Conservation (phyloP, 1,284 basidiomycete genomes). For the Xerocomus cyaneibrunnescens region DNA sequence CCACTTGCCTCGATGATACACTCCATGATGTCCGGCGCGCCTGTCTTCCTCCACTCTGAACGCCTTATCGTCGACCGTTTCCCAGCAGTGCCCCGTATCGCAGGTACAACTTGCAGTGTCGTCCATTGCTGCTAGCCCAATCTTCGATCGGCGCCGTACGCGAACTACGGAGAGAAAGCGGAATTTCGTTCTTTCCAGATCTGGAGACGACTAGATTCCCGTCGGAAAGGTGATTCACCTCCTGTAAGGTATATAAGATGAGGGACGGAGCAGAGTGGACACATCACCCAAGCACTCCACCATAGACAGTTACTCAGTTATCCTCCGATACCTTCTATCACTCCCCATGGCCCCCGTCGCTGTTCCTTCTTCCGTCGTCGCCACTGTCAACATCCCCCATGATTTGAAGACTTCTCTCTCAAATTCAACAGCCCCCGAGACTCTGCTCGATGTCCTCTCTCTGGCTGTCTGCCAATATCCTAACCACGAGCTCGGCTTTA, state of each 20-base stretch:
- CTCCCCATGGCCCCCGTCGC: conserved; percentile 18
- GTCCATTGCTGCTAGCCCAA: conserved; percentile 4
- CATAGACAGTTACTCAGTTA: conserved; percentile 1
- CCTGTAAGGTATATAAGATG: conserved; percentile 15
- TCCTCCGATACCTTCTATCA: not conserved
- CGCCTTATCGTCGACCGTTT: conserved; percentile 7
- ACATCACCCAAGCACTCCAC: not conserved
- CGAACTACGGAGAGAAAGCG: conserved; percentile 6
- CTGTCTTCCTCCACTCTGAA: not conserved
- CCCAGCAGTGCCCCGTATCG: conserved; percentile 1
- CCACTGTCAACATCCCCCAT: conserved; percentile 6
- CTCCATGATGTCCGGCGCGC: not conserved
- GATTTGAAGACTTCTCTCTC: conserved; percentile 17
- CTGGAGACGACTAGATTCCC: conserved; percentile 1
- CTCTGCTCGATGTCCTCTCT: conserved; percentile 26
- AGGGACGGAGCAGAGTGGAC: not conserved
- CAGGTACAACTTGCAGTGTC: not conserved
- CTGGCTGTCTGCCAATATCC: conserved; percentile 25
- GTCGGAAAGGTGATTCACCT: not conserved
- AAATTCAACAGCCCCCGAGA: conserved; percentile 10
- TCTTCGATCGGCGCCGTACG: conserved; percentile 13
- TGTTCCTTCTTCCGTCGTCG: conserved; percentile 4
- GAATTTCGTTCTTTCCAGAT: not conserved
- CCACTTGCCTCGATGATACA: not conserved
- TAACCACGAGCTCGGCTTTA: conserved; percentile 26